These are phyloP conservation scores for Aspergillus sp. DNA, from an alignment of 2,329 filamentous ascomycete species.

Conservation along the genomic window DNA sequence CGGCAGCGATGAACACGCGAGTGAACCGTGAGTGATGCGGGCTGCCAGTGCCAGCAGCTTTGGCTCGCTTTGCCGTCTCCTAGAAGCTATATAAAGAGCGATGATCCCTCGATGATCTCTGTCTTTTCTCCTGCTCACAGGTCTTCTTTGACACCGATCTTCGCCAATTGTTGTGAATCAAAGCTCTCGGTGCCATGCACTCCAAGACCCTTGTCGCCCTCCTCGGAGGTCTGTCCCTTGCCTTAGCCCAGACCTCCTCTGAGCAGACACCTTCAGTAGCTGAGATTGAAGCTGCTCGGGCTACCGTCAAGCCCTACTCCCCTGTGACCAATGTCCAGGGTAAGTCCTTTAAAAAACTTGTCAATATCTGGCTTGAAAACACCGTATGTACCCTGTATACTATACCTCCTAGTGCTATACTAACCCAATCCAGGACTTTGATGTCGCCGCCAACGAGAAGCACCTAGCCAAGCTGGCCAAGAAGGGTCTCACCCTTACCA, in stretches of 20 bases:
- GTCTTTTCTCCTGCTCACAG: neutral
- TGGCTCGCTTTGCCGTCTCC: neutral
- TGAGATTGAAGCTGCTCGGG: conserved; percentile 36
- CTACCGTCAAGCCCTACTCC: conserved; percentile 60
- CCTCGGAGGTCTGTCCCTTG: conserved; percentile 22
- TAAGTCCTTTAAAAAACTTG: conserved; percentile 60
- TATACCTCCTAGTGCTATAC: neutral
- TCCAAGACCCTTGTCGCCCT: conserved; percentile 21
- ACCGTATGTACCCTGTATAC: conserved; percentile 46
- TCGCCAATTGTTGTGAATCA: neutral
- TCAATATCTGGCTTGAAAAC: conserved; percentile 77
- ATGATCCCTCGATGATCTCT: neutral
- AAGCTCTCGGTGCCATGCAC: conserved; percentile 17
- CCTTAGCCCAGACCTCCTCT: conserved; percentile 23
- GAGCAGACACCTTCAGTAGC: conserved; percentile 24
- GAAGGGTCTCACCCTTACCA: conserved; percentile 60
- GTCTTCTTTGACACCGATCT: neutral
- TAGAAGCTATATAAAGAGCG: neutral
- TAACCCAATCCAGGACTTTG: conserved; percentile 49
- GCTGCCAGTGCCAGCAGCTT: neutral
- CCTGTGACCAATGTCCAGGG: conserved; percentile 67
- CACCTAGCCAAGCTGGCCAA: conserved; percentile 31
- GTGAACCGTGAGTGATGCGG: neutral
- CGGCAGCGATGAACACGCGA: neutral
- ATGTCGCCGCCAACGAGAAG: conserved; percentile 61